phyloP scores from a whole-genome alignment of 306 rosid species.

The Trifolium subterraneum region DNA sequence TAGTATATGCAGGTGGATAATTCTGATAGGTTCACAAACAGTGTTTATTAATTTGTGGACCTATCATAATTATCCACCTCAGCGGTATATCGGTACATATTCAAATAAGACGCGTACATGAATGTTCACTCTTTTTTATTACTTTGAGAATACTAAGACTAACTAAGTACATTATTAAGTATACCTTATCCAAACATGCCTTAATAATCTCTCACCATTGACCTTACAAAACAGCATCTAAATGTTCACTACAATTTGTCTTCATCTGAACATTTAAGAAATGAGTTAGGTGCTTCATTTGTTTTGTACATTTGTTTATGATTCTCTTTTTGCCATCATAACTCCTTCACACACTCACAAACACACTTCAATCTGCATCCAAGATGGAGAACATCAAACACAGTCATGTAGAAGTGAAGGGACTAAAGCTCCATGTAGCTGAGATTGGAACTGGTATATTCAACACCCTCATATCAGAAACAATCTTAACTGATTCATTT shows the following conservation, averaged over 20 bases:
- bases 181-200: not conserved
- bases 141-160: no score
- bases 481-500: not conserved
- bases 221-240: not conserved
- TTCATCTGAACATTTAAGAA: not conserved
- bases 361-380: not conserved
- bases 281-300: constrained; percentile 14
- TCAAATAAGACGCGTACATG: no score
- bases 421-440: constrained; percentile 74
- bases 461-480: not conserved
- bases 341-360: not conserved
- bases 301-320: not conserved
- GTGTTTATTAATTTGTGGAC: no score
- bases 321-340: not conserved
- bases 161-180: no score
- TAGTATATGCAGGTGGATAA: no score
- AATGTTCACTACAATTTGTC: not conserved
- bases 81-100: no score
- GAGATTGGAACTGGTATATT: constrained; percentile 58
- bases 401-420: constrained; percentile 61
- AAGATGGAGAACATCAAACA: constrained; percentile 70
- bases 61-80: no score
- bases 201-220: not conserved
- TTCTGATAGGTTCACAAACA: no score
- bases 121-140: no score